These are phyloP conservation scores for Phytophthora chlamydospora DNA, from an alignment of 352 stramenopile genomes.

Conservation along the genomic window DNA sequence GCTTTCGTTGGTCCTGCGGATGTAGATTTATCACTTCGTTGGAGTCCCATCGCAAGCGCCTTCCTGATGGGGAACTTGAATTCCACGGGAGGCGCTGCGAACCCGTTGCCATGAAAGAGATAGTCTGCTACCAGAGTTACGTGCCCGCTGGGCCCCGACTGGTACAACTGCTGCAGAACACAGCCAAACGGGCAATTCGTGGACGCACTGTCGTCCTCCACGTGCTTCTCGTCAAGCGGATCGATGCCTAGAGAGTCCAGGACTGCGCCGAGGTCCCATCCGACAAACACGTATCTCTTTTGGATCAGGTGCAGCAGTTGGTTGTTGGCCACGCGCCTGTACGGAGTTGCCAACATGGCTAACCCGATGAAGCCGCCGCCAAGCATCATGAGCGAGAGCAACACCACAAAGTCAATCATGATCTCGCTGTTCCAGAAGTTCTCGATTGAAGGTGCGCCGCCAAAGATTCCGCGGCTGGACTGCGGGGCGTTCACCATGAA, in stretches of 20 bases:
- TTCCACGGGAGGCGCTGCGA: constrained; percentile 33
- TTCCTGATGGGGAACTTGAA: constrained; percentile 46
- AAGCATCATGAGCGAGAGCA: constrained; percentile 43
- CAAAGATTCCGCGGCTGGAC: constrained; percentile 44
- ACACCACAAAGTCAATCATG: constrained; percentile 52
- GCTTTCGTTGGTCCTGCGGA: neutral
- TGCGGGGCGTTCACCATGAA: constrained; percentile 49
- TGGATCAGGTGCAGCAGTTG: constrained; percentile 52
- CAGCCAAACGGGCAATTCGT: constrained; percentile 48
- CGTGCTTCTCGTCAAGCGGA: constrained; percentile 33
- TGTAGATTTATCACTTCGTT: constrained; percentile 18
- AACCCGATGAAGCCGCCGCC: constrained; percentile 30
- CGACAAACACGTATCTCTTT: constrained; percentile 51
- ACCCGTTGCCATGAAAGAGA: constrained; percentile 50
- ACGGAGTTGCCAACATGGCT: constrained; percentile 46
- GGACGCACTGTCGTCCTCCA: constrained; percentile 24
- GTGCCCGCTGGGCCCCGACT: constrained; percentile 52
- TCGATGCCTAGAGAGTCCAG: constrained; percentile 55
- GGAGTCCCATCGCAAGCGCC: constrained; percentile 39
- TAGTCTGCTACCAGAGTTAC: constrained; percentile 56
- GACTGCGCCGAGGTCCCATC: constrained; percentile 51
- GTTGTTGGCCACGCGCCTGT: constrained; percentile 51
- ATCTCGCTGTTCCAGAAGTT: constrained; percentile 64
- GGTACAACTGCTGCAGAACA: constrained; percentile 57
- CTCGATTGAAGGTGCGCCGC: constrained; percentile 40